These are phyloP conservation scores for Aspergillus indologenus DNA, from an alignment of 495 filamentous ascomycete species.

Conservation along the genomic window DNA sequence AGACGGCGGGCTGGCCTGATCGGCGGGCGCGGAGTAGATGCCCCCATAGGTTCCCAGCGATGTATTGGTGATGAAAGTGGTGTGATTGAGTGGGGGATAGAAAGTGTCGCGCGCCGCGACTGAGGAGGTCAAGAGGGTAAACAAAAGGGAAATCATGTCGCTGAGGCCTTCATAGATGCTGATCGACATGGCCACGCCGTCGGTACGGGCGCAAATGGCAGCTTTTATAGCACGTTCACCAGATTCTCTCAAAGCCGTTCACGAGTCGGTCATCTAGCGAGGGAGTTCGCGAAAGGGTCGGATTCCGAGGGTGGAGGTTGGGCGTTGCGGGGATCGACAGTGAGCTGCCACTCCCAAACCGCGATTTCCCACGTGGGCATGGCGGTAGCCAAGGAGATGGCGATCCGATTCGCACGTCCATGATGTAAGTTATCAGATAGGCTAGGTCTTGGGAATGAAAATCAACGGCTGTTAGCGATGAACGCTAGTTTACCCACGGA, in stretches of 20 bases:
- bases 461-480: too few relatives aligned
- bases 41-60: constrained; percentile 43
- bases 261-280: too few relatives aligned
- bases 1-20: constrained; percentile 24
- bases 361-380: neutral
- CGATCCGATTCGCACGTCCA: neutral
- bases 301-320: neutral
- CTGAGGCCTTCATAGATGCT: constrained; percentile 9
- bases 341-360: neutral
- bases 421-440: neutral
- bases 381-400: neutral
- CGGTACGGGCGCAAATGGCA: neutral
- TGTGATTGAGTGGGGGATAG: constrained; percentile 40
- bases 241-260: neutral
- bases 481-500: too few relatives aligned
- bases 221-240: neutral
- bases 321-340: neutral
- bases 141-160: constrained; percentile 10
- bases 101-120: constrained; percentile 30
- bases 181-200: neutral
- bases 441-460: neutral
- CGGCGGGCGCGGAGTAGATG: constrained; percentile 33
- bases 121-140: constrained; percentile 1
- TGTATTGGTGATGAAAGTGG: constrained; percentile 36
- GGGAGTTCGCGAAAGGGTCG: neutral